Evolutionary conservation across 305 asterid genomes (phyloP).

Genomic region (Fraxinus sp.): DNA sequence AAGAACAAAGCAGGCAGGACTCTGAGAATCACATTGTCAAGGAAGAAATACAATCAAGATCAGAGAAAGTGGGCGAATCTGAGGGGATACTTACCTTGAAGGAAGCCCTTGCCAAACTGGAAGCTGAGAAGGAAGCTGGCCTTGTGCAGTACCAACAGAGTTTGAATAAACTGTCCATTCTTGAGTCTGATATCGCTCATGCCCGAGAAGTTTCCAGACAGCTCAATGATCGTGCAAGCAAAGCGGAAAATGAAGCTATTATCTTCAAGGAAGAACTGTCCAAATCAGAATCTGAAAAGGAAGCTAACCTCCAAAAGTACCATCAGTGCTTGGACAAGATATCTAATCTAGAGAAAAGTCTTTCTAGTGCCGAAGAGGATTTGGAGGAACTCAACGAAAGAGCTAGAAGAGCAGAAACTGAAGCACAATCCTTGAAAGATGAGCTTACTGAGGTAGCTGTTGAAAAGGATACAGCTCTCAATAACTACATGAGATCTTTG

Average conservation of each 20-base stretch:
- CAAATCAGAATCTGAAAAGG: conserved; percentile 73
- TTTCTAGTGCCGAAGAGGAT: conserved; percentile 47
- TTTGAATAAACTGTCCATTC: conserved; percentile 60
- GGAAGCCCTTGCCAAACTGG: conserved; percentile 70
- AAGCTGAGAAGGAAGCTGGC: conserved; percentile 91
- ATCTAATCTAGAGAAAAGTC: conserved; percentile 54
- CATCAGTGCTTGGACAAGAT: conserved; percentile 59
- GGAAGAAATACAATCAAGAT: conserved; percentile 25
- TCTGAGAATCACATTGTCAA: conserved; percentile 30
- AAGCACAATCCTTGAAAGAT: conserved; percentile 51
- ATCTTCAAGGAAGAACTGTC: conserved; percentile 58
- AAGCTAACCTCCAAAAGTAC: conserved; percentile 66
- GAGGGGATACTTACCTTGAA: conserved; percentile 62
- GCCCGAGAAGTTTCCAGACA: conserved; percentile 58
- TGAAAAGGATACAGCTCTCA: conserved; percentile 77
- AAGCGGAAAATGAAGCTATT: conserved; percentile 74
- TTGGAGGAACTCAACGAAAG: conserved; percentile 45
- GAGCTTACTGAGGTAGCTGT: conserved; percentile 48
- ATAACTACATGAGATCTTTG: conserved; percentile 64
- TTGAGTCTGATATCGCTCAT: conserved; percentile 62
- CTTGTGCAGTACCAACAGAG: conserved; percentile 62
- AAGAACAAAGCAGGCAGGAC: conserved; percentile 29
- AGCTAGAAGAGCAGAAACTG: conserved; percentile 56
- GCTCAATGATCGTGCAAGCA: conserved; percentile 62
- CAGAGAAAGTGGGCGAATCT: conserved; percentile 38